Evolutionary conservation across 768 basidiomycete genomes (phyloP), one percentile per base, ranked within the genome.

Genomic region (Auriscalpium orientale): DNA sequence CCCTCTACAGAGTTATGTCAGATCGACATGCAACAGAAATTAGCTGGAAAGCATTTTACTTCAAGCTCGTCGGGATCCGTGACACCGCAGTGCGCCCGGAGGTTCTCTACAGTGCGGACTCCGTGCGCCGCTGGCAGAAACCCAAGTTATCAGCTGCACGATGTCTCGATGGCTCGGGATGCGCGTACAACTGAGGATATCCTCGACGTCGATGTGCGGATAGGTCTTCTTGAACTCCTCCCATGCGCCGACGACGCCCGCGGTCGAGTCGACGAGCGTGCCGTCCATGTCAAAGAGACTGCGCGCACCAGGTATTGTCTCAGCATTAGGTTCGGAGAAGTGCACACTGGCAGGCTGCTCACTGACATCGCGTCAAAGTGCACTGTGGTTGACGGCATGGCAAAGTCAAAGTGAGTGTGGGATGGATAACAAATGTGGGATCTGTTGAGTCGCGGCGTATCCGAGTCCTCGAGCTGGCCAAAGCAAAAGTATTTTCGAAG

Each of bases 211-310:
- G 57, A 89, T 79, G 35, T 67, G 68, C 4, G 85, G 83, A 67
- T 94, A 93, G 56, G 79, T 77, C 65, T 82, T 66, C 49, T 78
- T 79, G 70, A 92, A 93, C n/a, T 74, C 71, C 53, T 84, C 74
- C 93, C 93, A 95, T 37, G 91, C 90, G 28, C 85, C 89, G 28
- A 81, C 72, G 35, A 95, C 90, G 45, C 89, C 91, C 34, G 82
- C 80, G 10, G 88, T 92, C 18, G 89, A 92, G 66, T 94, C 88
- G 60, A 89, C 77, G 51, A 89, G 74, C 36, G 88, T 92, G 54
- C 87, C 87, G 66, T 90, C 88, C 88, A 89, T 90, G 67, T 90
- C 87, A 64, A 89, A 89, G 13, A 89, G 72, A 56, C 87, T 89
- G 56, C 36, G 33, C 15, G 40, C 13, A 18, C 13, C 18, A 8